phyloP scores from a whole-genome alignment of 306 rosid genomes.

The Begonia loranthoides region DNA sequence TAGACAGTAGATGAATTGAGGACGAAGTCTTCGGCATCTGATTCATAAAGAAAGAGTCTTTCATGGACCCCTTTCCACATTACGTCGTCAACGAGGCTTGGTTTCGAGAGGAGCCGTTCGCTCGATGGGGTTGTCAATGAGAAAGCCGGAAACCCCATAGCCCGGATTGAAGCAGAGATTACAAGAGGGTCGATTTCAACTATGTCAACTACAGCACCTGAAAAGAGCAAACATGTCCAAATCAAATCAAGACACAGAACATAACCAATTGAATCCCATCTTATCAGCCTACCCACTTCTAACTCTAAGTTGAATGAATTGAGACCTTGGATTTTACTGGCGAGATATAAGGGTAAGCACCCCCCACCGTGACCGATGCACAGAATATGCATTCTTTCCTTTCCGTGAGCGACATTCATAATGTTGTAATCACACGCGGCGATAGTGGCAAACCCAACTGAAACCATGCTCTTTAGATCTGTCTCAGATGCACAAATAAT shows the following conservation, averaged over 20 bases:
- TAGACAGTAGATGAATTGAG: constrained; percentile 27
- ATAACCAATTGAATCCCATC: no score
- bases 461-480: constrained; percentile 89
- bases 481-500: constrained; percentile 18
- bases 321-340: constrained; percentile 73
- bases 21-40: constrained; percentile 75
- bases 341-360: constrained; percentile 75
- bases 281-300: no score
- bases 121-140: constrained; percentile 56
- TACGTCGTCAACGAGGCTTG: constrained; percentile 31
- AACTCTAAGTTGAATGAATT: not conserved
- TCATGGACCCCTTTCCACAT: constrained; percentile 86
- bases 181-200: constrained; percentile 92
- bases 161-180: constrained; percentile 70
- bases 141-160: constrained; percentile 89
- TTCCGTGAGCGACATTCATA: constrained; percentile 35
- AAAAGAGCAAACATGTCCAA: constrained; percentile 6
- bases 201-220: constrained; percentile 66
- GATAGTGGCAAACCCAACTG: constrained; percentile 57
- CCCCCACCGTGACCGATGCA: constrained; percentile 99
- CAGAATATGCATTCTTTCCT: constrained; percentile 45
- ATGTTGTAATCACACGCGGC: constrained; percentile 70
- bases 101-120: constrained; percentile 27
- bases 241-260: not conserved
- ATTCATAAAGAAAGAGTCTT: constrained; percentile 60